These are phyloP conservation scores for Biscogniauxia sp. DNA, from an alignment of 2,329 filamentous ascomycete genomes.

Conservation along the genomic window DNA sequence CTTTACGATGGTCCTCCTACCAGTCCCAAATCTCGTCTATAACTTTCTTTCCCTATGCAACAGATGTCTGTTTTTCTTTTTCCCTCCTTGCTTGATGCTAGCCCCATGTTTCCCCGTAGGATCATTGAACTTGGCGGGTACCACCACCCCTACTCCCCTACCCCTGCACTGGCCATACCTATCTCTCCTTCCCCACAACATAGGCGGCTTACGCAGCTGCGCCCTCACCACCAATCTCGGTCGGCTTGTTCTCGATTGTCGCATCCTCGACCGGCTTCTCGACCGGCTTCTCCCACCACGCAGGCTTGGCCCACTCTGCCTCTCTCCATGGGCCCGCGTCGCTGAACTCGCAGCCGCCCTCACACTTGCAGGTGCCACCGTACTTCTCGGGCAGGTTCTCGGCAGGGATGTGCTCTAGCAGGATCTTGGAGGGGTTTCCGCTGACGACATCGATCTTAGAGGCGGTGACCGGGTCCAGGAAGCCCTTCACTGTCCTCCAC, in stretches of 20 bases:
- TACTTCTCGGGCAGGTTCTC: slow-evolving; percentile 89
- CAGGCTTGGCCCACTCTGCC: slow-evolving; percentile 60
- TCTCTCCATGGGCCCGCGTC: slow-evolving; percentile 91
- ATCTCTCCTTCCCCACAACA: slow-evolving; percentile 20
- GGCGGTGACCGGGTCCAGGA: slow-evolving; percentile 95
- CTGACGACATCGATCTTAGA: slow-evolving; percentile 93
- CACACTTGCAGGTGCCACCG: slow-evolving; percentile 79
- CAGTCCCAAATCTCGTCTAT: not conserved
- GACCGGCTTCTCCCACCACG: slow-evolving; percentile 59
- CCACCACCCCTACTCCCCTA: not conserved
- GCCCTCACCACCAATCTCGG: slow-evolving; percentile 31
- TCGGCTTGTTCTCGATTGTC: slow-evolving; percentile 29
- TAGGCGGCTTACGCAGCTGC: slow-evolving; percentile 29
- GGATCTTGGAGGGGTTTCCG: slow-evolving; percentile 74
- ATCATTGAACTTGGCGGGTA: not conserved
- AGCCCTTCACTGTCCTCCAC: slow-evolving; percentile 85
- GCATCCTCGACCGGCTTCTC: slow-evolving; percentile 41
- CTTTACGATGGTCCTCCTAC: not conserved
- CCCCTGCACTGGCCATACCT: slow-evolving; percentile 4
- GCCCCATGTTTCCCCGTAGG: too few species aligned
- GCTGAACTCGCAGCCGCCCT: slow-evolving; percentile 79
- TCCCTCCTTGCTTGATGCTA: not conserved
- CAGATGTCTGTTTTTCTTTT: not conserved
- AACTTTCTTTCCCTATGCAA: not conserved
- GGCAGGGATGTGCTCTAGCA: slow-evolving; percentile 78